Percentiles rank a stretch among this genome's conserved stretches.
Evolutionary conservation across 2,329 filamentous ascomycete species (phyloP).

Genomic region (Botrytis fragariae): DNA sequence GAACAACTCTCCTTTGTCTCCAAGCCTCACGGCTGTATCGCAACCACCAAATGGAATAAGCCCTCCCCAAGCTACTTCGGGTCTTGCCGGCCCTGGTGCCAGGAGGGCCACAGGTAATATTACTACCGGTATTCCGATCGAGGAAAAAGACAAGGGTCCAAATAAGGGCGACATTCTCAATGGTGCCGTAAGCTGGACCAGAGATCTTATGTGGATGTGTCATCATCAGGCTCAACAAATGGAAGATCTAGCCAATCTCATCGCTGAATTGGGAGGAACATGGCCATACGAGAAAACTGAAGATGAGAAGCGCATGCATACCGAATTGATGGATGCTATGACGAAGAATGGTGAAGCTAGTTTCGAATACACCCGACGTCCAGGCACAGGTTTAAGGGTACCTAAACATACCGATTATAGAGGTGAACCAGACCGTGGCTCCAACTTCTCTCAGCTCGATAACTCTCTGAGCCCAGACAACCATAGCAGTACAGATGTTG

Average conservation of each 20-base stretch:
- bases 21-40: conserved; percentile 69
- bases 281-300: conserved; percentile 83
- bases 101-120: conserved; percentile 81
- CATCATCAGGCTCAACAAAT: conserved; percentile 87
- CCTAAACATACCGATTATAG: conserved; percentile 91
- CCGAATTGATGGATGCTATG: conserved; percentile 84
- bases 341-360: conserved; percentile 69
- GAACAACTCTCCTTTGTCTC: conserved; percentile 86
- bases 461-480: conserved; percentile 53
- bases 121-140: conserved; percentile 85
- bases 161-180: conserved; percentile 99
- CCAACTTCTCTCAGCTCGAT: conserved; percentile 38
- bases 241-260: conserved; percentile 76
- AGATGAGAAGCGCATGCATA: conserved; percentile 93
- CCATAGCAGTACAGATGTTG: conserved; percentile 36
- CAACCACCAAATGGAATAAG: conserved; percentile 51
- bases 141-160: conserved; percentile 97
- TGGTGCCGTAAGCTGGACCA: conserved; percentile 93
- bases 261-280: conserved; percentile 68
- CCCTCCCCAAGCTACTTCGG: conserved; percentile 77
- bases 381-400: conserved; percentile 83
- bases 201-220: conserved; percentile 96
- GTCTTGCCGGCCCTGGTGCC: conserved; percentile 80
- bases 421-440: conserved; percentile 67
- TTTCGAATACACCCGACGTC: conserved; percentile 81